Evolutionary conservation across 1,284 basidiomycete genomes (phyloP).

Genomic region (Trichosporon inkin): DNA sequence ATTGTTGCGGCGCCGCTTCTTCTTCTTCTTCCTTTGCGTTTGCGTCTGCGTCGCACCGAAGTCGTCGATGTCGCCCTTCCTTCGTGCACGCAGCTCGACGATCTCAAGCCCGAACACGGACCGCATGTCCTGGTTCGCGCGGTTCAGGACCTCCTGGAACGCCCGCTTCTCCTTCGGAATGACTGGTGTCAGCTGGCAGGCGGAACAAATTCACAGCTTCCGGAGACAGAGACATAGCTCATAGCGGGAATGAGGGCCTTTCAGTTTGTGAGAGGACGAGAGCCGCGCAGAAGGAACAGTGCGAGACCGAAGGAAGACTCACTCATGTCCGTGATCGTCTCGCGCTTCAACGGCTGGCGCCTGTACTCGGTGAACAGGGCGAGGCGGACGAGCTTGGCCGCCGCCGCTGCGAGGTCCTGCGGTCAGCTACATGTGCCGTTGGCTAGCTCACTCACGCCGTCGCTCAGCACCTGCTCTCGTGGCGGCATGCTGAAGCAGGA

Average conservation of each 20-base stretch:
- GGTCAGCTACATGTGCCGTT: neutral
- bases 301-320: constrained; percentile 10
- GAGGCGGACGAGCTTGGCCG: constrained; percentile 38
- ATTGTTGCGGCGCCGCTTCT: constrained; percentile 22
- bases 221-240: too few species aligned
- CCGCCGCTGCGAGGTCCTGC: constrained; percentile 34
- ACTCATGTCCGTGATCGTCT: constrained; percentile 37
- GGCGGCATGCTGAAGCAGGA: neutral
- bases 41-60: constrained; percentile 16
- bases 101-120: constrained; percentile 45
- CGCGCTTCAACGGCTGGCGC: constrained; percentile 32
- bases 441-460: neutral
- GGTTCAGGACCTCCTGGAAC: constrained; percentile 31
- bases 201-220: too few species aligned
- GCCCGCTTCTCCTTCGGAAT: constrained; percentile 27
- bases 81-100: constrained; percentile 35
- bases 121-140: constrained; percentile 34
- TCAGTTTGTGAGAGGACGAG: neutral
- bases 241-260: too few species aligned
- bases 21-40: constrained; percentile 27
- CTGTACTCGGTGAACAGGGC: constrained; percentile 46
- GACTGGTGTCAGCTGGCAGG: constrained; percentile 26
- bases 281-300: neutral
- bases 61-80: constrained; percentile 21
- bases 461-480: neutral